Evolutionary conservation across 1,284 basidiomycete genomes (phyloP), one percentile per base, ranked within the genome.

Genomic region (Papiliotrema terrestris): DNA sequence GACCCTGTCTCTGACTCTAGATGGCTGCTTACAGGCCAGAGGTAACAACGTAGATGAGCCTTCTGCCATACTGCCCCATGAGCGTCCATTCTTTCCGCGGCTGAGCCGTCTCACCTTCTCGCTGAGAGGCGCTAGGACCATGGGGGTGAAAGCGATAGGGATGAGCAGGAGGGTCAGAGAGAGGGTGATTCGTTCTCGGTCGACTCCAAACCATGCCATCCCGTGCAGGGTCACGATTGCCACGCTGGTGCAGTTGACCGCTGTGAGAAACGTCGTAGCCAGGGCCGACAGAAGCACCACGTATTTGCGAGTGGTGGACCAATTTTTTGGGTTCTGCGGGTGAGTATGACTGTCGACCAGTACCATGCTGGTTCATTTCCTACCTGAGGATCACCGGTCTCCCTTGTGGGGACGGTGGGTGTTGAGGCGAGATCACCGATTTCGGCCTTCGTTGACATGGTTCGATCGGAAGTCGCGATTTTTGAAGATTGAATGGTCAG

Each of bases 101-200:
- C 13, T 17, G n/a, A 32, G 29, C 4, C 19, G 9, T 60, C 68
- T 55, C 44, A 70, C 65, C 26, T 68, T 60, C 55, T 77, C 75
- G 43, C 67, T 71, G 19, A 73, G 43, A 2, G 75, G 75, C 2
- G 75, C 75, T 22, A 77, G 61, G 1, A 67, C 57, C 26, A 77
- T 52, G 11, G 75, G 75, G 0, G 72, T 68, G 42, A 72, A 60
- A 9, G 68, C 58, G 19, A 74, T 66, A 0, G 63, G 57, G 22
- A 74, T 37, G 47, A 75, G 58, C 36, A 62, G 62, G 17, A 71
- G 43, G 2, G 68, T 67, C 13, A 66, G 39, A 22, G 51, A 53
- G 15, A 70, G 32, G 8, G 65, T 29, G 48, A 63, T 73, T 2
- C 55, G 39, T 20, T 62, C 60, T 35, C 66, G 53, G 1, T 60